These are phyloP conservation scores for Apiosordaria backusii DNA, from an alignment of 495 filamentous ascomycete genomes.

Conservation along the genomic window DNA sequence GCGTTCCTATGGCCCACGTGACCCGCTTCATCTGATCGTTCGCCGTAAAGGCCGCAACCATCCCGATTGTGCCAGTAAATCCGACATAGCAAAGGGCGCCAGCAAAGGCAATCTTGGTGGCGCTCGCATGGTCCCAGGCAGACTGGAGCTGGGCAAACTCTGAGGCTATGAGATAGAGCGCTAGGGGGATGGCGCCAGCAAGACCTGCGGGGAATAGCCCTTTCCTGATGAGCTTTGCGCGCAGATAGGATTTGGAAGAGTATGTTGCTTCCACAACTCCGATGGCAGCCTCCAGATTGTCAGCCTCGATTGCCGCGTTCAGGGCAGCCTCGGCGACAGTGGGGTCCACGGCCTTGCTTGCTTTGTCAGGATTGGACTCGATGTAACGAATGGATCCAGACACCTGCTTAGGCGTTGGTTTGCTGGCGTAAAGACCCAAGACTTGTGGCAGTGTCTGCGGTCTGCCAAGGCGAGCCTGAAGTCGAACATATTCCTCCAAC, in stretches of 20 bases:
- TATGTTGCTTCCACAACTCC: conserved; percentile 78
- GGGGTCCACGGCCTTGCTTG: conserved; percentile 66
- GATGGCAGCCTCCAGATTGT: conserved; percentile 70
- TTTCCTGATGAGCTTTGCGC: conserved; percentile 55
- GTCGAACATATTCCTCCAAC: conserved; percentile 64
- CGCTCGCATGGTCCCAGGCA: conserved; percentile 64
- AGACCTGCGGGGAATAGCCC: conserved; percentile 40
- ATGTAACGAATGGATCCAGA: conserved; percentile 57
- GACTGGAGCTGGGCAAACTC: conserved; percentile 59
- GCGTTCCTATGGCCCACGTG: conserved; percentile 76
- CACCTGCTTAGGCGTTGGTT: conserved; percentile 65
- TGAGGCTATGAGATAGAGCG: conserved; percentile 63
- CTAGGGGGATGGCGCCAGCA: conserved; percentile 59
- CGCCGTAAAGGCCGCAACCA: conserved; percentile 76
- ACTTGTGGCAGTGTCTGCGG: conserved; percentile 72
- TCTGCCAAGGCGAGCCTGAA: conserved; percentile 65
- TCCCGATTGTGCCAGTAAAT: conserved; percentile 71
- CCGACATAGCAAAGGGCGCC: conserved; percentile 78
- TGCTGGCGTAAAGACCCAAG: conserved; percentile 79
- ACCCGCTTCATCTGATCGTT: conserved; percentile 96
- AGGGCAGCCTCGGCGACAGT: conserved; percentile 66
- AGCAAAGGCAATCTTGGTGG: conserved; percentile 73
- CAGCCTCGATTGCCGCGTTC: conserved; percentile 67
- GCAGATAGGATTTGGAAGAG: conserved; percentile 64
- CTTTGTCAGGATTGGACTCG: conserved; percentile 60